A percentile compares a stretch with the other conserved stretches of the same genome.
Evolutionary conservation across 192 early-diverging fungal genomes (phyloP).

Genomic region (Geranomyces variabilis): DNA sequence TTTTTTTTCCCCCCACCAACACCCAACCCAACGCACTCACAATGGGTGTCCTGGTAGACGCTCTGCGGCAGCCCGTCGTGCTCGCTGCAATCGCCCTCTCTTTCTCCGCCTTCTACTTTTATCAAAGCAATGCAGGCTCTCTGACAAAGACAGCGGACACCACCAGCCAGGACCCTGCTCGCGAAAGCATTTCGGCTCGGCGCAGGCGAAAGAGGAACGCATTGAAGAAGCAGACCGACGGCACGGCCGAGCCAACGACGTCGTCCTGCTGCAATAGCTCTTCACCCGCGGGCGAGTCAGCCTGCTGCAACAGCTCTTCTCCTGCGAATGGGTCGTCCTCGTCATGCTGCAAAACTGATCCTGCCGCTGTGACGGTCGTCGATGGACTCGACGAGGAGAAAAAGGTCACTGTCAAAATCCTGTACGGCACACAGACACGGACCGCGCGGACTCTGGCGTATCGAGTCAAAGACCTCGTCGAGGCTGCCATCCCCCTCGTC

Average conservation of each 20-base stretch:
- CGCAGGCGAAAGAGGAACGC: neutral
- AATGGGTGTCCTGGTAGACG: slow-evolving; percentile 6
- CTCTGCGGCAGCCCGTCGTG: slow-evolving; percentile 2
- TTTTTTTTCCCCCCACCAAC: no score
- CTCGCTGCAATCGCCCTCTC: neutral
- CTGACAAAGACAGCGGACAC: no score
- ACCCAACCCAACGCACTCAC: neutral
- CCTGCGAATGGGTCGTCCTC: neutral
- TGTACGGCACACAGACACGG: slow-evolving; percentile 59
- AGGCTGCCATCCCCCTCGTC: slow-evolving; percentile 23
- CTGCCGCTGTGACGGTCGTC: neutral
- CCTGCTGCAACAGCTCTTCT: neutral
- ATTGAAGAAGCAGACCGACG: no score
- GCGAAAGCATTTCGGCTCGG: neutral
- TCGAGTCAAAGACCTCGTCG: slow-evolving; percentile 40
- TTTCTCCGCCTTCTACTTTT: neutral
- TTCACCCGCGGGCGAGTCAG: neutral
- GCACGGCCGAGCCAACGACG: neutral
- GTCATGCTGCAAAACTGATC: no score
- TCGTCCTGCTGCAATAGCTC: slow-evolving; percentile 11
- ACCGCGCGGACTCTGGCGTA: slow-evolving; percentile 58
- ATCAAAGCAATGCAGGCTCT: neutral
- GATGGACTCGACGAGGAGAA: slow-evolving; percentile 6
- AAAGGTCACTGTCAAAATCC: slow-evolving; percentile 51
- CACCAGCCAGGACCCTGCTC: neutral